phyloP scores from a whole-genome alignment of 2,329 filamentous ascomycete species.

The Claviceps digitariae region DNA sequence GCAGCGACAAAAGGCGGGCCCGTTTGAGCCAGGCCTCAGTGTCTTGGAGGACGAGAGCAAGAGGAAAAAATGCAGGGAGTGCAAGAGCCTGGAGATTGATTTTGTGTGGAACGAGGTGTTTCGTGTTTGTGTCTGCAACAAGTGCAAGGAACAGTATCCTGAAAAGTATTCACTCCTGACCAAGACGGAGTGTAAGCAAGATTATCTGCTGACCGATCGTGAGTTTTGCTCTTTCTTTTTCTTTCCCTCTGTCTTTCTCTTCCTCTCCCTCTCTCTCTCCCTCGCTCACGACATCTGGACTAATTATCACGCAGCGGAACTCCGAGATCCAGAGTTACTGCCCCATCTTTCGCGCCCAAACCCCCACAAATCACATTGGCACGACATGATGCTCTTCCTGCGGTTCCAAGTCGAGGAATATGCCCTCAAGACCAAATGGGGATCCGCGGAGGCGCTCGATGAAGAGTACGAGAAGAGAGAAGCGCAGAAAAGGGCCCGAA shows the following conservation, averaged over 20 bases:
- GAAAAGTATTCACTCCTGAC: constrained; percentile 93
- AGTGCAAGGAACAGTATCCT: constrained; percentile 77
- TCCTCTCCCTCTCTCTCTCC: neutral
- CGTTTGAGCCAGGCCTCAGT: constrained; percentile 81
- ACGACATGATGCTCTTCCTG: constrained; percentile 97
- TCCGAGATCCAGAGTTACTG: constrained; percentile 76
- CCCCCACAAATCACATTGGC: constrained; percentile 90
- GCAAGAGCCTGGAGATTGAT: constrained; percentile 74
- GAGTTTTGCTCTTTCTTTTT: constrained; percentile 22
- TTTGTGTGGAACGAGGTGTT: constrained; percentile 90
- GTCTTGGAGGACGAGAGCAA: constrained; percentile 49
- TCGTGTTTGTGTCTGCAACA: constrained; percentile 56
- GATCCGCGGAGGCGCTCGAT: constrained; percentile 70
- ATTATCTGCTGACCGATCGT: constrained; percentile 91
- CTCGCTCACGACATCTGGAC: neutral
- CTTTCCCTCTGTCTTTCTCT: too few species aligned
- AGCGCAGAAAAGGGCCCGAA: constrained; percentile 66
- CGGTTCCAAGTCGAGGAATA: constrained; percentile 92
- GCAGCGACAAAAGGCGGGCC: constrained; percentile 60
- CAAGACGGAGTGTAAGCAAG: constrained; percentile 90
- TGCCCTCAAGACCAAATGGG: constrained; percentile 84
- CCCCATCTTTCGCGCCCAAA: constrained; percentile 84
- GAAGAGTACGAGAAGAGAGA: constrained; percentile 75
- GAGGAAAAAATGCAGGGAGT: constrained; percentile 72
- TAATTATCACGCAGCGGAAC: constrained; percentile 47